These are phyloP conservation scores for Cicer judaicum DNA, from an alignment of 306 rosid species.

Conservation along the genomic window DNA sequence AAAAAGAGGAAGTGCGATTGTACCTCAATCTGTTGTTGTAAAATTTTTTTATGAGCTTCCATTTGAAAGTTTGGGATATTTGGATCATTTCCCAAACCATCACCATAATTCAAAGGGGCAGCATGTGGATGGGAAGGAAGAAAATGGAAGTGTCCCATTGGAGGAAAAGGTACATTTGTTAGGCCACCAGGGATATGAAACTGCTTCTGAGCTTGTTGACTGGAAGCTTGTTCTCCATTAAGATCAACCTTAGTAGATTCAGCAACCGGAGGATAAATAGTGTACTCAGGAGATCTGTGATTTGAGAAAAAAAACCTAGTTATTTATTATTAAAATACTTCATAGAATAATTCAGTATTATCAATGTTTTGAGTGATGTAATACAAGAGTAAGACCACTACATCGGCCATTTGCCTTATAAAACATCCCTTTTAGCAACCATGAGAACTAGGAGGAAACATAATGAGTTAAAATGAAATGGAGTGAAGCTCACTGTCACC, in stretches of 20 bases:
- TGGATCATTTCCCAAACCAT: conserved; percentile 53
- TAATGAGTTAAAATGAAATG: conserved; percentile 13
- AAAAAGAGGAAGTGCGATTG: conserved; percentile 3
- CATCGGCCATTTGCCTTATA: neutral
- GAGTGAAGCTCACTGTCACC: conserved; percentile 10
- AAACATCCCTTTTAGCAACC: conserved; percentile 29
- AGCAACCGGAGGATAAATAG: conserved; percentile 52
- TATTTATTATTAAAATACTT: conserved; percentile 11
- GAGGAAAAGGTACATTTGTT: conserved; percentile 57
- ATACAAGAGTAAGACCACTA: conserved; percentile 12
- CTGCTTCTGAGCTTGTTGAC: conserved; percentile 53
- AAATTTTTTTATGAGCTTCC: conserved; percentile 67
- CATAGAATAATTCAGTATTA: conserved; percentile 21
- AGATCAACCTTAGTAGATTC: conserved; percentile 49
- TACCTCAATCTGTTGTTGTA: conserved; percentile 81
- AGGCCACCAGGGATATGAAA: conserved; percentile 60
- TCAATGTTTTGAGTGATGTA: conserved; percentile 17
- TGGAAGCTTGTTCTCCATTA: conserved; percentile 55
- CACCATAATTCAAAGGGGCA: conserved; percentile 48
- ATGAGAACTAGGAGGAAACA: neutral
- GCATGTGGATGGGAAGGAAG: conserved; percentile 54
- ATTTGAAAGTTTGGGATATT: conserved; percentile 52
- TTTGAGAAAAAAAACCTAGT: conserved; percentile 23
- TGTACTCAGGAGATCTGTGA: conserved; percentile 72
- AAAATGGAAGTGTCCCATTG: conserved; percentile 50